A percentile compares a stretch with the other conserved stretches of the same genome.
phyloP scores from a whole-genome alignment of 768 basidiomycete genomes.

The Pholiota molesta region DNA sequence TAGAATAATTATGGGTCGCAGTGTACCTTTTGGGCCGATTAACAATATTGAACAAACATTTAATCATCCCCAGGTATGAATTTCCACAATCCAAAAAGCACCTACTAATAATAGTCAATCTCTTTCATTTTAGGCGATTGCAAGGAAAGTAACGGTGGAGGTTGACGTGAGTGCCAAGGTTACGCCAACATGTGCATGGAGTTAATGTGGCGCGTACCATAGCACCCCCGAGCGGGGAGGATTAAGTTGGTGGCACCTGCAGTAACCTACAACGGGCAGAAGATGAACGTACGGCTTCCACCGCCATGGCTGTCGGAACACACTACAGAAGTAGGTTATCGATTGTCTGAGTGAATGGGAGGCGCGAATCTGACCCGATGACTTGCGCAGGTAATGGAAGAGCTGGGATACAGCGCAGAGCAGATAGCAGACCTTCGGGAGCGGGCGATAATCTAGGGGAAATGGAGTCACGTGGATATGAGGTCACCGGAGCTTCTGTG shows the following conservation, averaged over 20 bases:
- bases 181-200: background rate
- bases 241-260: slow-evolving; percentile 83
- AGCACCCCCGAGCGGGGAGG: slow-evolving; percentile 77
- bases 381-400: slow-evolving; percentile 40
- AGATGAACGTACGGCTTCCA: slow-evolving; percentile 73
- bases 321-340: slow-evolving; percentile 63
- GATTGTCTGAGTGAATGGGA: background rate
- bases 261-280: slow-evolving; percentile 78
- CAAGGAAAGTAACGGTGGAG: slow-evolving; percentile 74
- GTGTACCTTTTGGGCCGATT: slow-evolving; percentile 88
- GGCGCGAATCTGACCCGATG: slow-evolving; percentile 9
- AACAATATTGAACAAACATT: slow-evolving; percentile 92
- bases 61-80: slow-evolving; percentile 69
- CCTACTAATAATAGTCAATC: slow-evolving; percentile 13
- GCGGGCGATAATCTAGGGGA: slow-evolving; percentile 36
- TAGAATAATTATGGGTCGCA: slow-evolving; percentile 28
- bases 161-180: slow-evolving; percentile 60
- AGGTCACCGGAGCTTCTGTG: slow-evolving; percentile 21
- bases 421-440: slow-evolving; percentile 45
- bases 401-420: slow-evolving; percentile 38
- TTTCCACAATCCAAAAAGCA: slow-evolving; percentile 10
- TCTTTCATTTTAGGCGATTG: slow-evolving; percentile 56
- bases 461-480: slow-evolving; percentile 20
- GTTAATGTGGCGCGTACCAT: background rate
- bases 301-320: slow-evolving; percentile 91